Base-by-base conservation (phyloP, 768 basidiomycete species). In the Agrocybe praecox region DNA sequence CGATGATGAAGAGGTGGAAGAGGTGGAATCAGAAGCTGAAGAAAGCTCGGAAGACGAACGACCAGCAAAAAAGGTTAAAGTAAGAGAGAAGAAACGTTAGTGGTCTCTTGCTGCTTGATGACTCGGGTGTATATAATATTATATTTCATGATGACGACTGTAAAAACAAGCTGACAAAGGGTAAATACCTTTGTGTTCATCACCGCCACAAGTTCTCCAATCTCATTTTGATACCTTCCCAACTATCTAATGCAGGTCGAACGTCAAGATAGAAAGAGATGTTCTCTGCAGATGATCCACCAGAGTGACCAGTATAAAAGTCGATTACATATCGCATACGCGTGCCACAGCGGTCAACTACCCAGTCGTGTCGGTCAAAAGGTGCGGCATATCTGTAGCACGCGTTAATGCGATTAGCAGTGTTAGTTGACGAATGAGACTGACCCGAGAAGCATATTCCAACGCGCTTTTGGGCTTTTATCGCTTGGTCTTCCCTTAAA, bases 321-420 rank as follows among this genome's bases (percentile, higher is more conserved):
- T 99, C 97, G 65, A 99, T 97, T 57, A 99, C 86, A 75, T 99
- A 99, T 49, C 96, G 88, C 68, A 94, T 80, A 55, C 85, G 86
- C 9, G 83, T 85, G 6, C 95, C 96, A 68, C 96, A 97, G 32
- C 96, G 87, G 71, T 97, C 94, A 49, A 99, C 87, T 49, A 93
- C 72, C 97, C 97, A 99, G 71, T 98, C 96, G 63, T 99, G 97
- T 52, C 94, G 80, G 70, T 99, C 97, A 72, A 99, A 99, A 0
- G 97, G 97, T 21, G 92, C 81, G 23, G 92, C 81, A 71, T 97
- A 99, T 11, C 96, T 99, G 42, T 62, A 44, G 63, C 23, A 53
- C 55, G 47, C 43, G 34, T 51, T 56, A 61, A 49, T 46, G 22
- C 42, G 57, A 46, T 23, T n/a, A 45, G n/a, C 33, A 43, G 32